phyloP scores from a whole-genome alignment of 2,329 filamentous ascomycete species.

The Ophiosphaerella narmari region DNA sequence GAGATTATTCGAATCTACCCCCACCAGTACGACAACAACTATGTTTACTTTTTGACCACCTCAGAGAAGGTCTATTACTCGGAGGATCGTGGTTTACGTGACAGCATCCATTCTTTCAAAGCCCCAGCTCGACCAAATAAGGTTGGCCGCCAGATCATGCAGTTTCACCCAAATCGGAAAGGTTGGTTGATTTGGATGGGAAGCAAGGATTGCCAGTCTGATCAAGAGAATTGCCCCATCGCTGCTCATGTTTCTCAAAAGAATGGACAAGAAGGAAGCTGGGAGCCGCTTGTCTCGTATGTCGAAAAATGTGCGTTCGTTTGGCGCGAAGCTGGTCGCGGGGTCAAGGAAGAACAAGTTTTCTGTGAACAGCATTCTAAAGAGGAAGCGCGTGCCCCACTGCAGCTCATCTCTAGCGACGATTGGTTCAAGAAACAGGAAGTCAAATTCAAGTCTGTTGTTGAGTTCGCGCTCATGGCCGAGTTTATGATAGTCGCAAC shows the following conservation, averaged over 20 bases:
- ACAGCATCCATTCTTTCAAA: slow-evolving; percentile 73
- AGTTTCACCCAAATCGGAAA: slow-evolving; percentile 78
- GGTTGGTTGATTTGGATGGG: slow-evolving; percentile 95
- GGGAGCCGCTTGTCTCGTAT: slow-evolving; percentile 74
- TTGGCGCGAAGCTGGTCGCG: slow-evolving; percentile 60
- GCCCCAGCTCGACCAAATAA: slow-evolving; percentile 66
- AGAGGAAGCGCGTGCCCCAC: slow-evolving; percentile 65
- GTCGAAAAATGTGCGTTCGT: slow-evolving; percentile 88
- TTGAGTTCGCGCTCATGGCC: slow-evolving; percentile 90
- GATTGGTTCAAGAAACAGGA: slow-evolving; percentile 75
- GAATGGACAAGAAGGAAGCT: slow-evolving; percentile 67
- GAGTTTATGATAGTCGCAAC: slow-evolving; percentile 94
- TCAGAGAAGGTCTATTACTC: slow-evolving; percentile 76
- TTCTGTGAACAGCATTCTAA: slow-evolving; percentile 68
- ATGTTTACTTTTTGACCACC: slow-evolving; percentile 81
- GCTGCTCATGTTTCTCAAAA: slow-evolving; percentile 79
- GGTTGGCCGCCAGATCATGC: slow-evolving; percentile 59
- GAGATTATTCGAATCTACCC: slow-evolving; percentile 73
- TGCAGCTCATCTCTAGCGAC: slow-evolving; percentile 75
- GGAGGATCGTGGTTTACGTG: slow-evolving; percentile 68
- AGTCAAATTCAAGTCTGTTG: slow-evolving; percentile 70
- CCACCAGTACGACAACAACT: slow-evolving; percentile 80
- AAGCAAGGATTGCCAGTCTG: slow-evolving; percentile 66
- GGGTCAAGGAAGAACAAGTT: slow-evolving; percentile 66
- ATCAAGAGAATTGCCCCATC: slow-evolving; percentile 65